A percentile compares a stretch with the other conserved stretches of the same genome.
phyloP scores from a whole-genome alignment of 176 grass and related monocot species.

The Areca catechu region DNA sequence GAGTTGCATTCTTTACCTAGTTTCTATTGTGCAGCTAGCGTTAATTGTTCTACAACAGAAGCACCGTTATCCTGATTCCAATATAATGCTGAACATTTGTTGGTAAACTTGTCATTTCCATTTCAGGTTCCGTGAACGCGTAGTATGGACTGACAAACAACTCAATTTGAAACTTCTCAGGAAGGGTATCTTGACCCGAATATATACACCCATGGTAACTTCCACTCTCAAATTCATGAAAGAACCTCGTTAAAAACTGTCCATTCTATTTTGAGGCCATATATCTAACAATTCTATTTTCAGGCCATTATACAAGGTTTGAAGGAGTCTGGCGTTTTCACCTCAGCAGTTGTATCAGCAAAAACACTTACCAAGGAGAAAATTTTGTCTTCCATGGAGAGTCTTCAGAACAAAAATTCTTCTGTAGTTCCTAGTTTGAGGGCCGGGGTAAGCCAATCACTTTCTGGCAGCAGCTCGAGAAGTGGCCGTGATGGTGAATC shows the following conservation, averaged over 20 bases:
- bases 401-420: conserved; percentile 26
- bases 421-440: conserved; percentile 26
- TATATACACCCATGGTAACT: conserved; percentile 94
- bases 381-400: conserved; percentile 18
- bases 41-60: too few relatives aligned
- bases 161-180: conserved; percentile 82
- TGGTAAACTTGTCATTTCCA: background rate
- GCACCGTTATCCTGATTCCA: background rate
- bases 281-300: background rate
- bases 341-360: conserved; percentile 54
- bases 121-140: conserved; percentile 83
- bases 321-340: conserved; percentile 81
- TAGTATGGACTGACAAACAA: conserved; percentile 86
- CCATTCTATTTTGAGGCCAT: background rate
- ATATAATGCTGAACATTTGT: background rate
- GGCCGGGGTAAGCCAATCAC: background rate
- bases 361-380: conserved; percentile 45
- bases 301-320: conserved; percentile 93
- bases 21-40: too few relatives aligned
- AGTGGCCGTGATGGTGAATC: conserved; percentile 16
- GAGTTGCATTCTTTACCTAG: too few relatives aligned
- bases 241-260: background rate
- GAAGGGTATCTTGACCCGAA: conserved; percentile 84
- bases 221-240: background rate
- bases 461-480: background rate